Percentiles rank a stretch among this genome's conserved stretches.
Conservation (phyloP, 2,329 filamentous ascomycete genomes). For the Leptographium galeiforme region DNA sequence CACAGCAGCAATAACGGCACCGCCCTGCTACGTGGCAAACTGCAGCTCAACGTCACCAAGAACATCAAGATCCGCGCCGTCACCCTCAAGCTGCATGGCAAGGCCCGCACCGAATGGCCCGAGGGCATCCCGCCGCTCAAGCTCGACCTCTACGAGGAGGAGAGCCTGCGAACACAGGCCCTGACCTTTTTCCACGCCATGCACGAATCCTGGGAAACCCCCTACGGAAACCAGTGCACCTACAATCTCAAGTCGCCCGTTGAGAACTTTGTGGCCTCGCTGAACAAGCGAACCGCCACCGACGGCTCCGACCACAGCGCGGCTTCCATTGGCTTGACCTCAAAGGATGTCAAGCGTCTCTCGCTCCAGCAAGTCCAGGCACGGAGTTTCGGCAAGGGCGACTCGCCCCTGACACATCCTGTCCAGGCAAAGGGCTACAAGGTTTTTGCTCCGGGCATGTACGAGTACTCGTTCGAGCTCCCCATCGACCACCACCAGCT, state of each 20-base stretch:
- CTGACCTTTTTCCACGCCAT: slow-evolving; percentile 84
- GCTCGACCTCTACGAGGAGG: slow-evolving; percentile 68
- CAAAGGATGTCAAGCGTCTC: slow-evolving; percentile 48
- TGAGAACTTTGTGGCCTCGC: slow-evolving; percentile 16
- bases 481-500: slow-evolving; percentile 79
- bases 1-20: slow-evolving; percentile 49
- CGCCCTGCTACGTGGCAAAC: slow-evolving; percentile 70
- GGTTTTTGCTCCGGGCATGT: slow-evolving; percentile 62
- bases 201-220: slow-evolving; percentile 45
- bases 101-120: slow-evolving; percentile 86
- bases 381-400: slow-evolving; percentile 72
- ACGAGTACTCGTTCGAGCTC: slow-evolving; percentile 66
- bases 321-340: slow-evolving; percentile 18
- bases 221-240: slow-evolving; percentile 50
- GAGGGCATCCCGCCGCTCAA: slow-evolving; percentile 88
- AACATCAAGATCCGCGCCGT: slow-evolving; percentile 87
- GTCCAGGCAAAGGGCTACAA: slow-evolving; percentile 62
- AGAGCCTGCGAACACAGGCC: slow-evolving; percentile 75
- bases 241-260: slow-evolving; percentile 31
- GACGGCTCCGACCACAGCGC: slow-evolving; percentile 17
- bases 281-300: slow-evolving; percentile 1
- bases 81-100: slow-evolving; percentile 72
- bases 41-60: slow-evolving; percentile 74
- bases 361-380: slow-evolving; percentile 73
- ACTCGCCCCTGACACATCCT: slow-evolving; percentile 49